These are phyloP conservation scores for Pterocarpus macrocarpus DNA, from an alignment of 306 rosid species.

Conservation along the genomic window DNA sequence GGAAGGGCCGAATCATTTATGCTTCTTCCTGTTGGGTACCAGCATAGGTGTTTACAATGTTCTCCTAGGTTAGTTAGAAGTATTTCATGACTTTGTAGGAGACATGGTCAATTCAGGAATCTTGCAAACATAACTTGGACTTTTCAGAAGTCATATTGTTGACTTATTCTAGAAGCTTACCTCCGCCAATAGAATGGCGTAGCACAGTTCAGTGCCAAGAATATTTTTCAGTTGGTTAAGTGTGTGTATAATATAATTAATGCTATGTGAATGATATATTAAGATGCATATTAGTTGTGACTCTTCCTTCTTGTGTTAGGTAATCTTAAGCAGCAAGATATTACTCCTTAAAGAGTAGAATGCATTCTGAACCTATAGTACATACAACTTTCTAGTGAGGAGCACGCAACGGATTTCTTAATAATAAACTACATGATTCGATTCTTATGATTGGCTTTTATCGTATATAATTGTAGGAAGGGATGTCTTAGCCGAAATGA, in stretches of 20 bases:
- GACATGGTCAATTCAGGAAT: constrained; percentile 25
- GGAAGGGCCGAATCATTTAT: constrained; percentile 71
- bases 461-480: neutral
- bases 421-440: neutral
- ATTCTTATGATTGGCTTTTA: neutral
- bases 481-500: neutral
- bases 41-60: constrained; percentile 37
- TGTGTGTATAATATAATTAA: constrained; percentile 29
- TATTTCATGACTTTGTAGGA: constrained; percentile 23
- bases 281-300: constrained; percentile 24
- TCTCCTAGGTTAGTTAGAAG: constrained; percentile 4
- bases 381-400: neutral
- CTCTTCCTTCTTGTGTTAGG: constrained; percentile 21
- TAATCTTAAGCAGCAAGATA: neutral
- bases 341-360: neutral
- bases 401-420: neutral
- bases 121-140: constrained; percentile 30
- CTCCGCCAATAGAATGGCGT: constrained; percentile 31
- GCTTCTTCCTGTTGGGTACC: constrained; percentile 75
- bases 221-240: neutral
- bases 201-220: constrained; percentile 17
- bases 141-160: neutral
- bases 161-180: neutral
- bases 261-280: constrained; percentile 24
- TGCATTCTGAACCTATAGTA: neutral